These are phyloP conservation scores for Pseudocercospora pini-densiflorae DNA, from an alignment of 2,329 filamentous ascomycete species.

Conservation along the genomic window DNA sequence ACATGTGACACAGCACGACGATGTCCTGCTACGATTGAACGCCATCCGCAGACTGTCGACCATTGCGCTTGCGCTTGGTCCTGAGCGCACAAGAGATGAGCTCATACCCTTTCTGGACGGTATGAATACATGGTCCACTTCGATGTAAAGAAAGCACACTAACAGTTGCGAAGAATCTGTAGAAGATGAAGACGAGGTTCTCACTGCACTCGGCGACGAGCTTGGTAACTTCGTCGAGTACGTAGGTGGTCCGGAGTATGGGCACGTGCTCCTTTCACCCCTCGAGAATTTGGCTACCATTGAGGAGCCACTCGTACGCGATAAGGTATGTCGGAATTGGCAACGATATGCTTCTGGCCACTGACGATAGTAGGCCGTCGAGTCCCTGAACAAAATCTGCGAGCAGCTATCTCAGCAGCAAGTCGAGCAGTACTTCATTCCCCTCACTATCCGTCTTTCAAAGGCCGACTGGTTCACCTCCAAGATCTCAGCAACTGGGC, in stretches of 20 bases:
- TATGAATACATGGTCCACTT: constrained; percentile 57
- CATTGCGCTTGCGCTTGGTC: constrained; percentile 92
- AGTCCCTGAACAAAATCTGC: constrained; percentile 99
- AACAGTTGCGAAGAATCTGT: constrained; percentile 76
- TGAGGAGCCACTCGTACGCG: constrained; percentile 94
- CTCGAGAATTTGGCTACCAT: constrained; percentile 98
- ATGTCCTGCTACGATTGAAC: constrained; percentile 96
- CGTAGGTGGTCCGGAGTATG: constrained; percentile 90
- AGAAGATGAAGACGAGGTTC: constrained; percentile 97
- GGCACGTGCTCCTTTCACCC: constrained; percentile 93
- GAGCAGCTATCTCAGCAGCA: constrained; percentile 86
- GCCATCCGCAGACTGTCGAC: constrained; percentile 98
- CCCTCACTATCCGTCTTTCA: constrained; percentile 90
- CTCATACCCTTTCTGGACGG: constrained; percentile 99
- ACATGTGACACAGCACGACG: constrained; percentile 74
- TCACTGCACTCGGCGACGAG: constrained; percentile 96
- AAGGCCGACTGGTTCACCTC: constrained; percentile 99
- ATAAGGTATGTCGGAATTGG: constrained; percentile 73
- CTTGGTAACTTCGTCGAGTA: constrained; percentile 97
- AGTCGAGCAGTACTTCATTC: constrained; percentile 97
- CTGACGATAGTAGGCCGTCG: constrained; percentile 74
- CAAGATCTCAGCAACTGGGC: constrained; percentile 95
- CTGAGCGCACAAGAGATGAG: constrained; percentile 96
- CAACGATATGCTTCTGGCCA: neutral
- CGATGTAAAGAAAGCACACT: constrained; percentile 24